Conservation (phyloP, 331 rosid species). For the Stylosanthes scabra region DNA sequence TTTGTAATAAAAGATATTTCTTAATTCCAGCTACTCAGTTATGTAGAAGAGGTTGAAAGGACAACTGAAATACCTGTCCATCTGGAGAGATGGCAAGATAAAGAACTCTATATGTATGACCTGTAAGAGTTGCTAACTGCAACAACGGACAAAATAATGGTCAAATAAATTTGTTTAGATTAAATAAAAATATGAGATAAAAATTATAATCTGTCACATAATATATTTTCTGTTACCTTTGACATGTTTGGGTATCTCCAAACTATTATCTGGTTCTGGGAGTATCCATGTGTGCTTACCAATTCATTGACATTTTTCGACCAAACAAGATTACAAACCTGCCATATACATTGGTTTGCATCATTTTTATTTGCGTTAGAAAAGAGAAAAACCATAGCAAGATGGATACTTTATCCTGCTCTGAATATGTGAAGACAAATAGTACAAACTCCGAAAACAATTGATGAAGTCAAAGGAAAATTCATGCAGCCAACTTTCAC, state of each 20-base stretch:
- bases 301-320: slow-evolving; percentile 97
- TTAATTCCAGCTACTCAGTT: neutral
- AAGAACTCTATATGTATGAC: slow-evolving; percentile 93
- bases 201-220: neutral
- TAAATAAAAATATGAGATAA: slow-evolving; percentile 6
- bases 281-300: slow-evolving; percentile 98
- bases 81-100: slow-evolving; percentile 98
- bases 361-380: slow-evolving; percentile 28
- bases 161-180: slow-evolving; percentile 16
- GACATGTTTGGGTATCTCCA: slow-evolving; percentile 99
- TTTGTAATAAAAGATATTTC: neutral
- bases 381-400: slow-evolving; percentile 2
- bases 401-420: slow-evolving; percentile 5
- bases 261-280: slow-evolving; percentile 97
- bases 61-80: slow-evolving; percentile 76
- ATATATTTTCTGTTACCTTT: slow-evolving; percentile 63
- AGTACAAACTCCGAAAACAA: slow-evolving; percentile 25
- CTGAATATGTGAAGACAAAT: slow-evolving; percentile 30
- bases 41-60: slow-evolving; percentile 9
- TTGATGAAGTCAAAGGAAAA: slow-evolving; percentile 15
- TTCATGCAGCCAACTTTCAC: slow-evolving; percentile 7
- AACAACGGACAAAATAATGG: slow-evolving; percentile 34
- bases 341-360: slow-evolving; percentile 32
- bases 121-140: slow-evolving; percentile 95
- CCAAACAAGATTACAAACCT: slow-evolving; percentile 99